phyloP scores from a whole-genome alignment of 257 asterid species.

The Scutellaria galericulata region DNA sequence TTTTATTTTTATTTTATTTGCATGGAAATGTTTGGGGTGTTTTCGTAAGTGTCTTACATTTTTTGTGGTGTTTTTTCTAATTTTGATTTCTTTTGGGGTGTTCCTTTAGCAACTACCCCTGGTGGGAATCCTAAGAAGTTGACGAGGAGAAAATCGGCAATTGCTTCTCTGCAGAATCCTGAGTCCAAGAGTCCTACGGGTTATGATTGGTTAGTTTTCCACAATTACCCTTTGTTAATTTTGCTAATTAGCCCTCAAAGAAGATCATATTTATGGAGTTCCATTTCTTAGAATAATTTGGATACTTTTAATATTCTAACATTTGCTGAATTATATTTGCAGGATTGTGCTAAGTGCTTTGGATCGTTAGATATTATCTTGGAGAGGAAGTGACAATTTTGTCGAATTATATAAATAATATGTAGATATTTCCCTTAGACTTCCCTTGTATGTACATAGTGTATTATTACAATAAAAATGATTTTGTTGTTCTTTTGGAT shows the following conservation, averaged over 20 bases:
- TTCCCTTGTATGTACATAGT: not conserved
- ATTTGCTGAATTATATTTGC: conserved; percentile 10
- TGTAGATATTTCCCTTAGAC: not conserved
- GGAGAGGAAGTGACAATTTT: conserved; percentile 8
- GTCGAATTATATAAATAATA: not conserved
- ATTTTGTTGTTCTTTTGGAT: conserved; percentile 7
- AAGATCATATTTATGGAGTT: not conserved
- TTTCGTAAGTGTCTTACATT: not conserved
- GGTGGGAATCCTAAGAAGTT: conserved; percentile 56
- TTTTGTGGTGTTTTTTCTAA: conserved; percentile 16
- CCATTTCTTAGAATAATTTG: not conserved
- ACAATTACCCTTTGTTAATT: not conserved
- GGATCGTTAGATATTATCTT: conserved; percentile 35
- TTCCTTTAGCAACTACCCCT: conserved; percentile 48
- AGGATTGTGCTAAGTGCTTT: conserved; percentile 50
- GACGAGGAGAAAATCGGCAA: conserved; percentile 50
- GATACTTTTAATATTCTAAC: not conserved
- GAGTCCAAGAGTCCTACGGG: conserved; percentile 51
- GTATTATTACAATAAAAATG: conserved; percentile 4
- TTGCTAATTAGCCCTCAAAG: conserved; percentile 32
- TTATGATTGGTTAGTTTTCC: conserved; percentile 58
- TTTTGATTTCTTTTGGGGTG: conserved; percentile 21
- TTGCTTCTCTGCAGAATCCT: conserved; percentile 23
- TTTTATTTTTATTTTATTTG: not conserved
- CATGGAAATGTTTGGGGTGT: conserved; percentile 13